Conservation (phyloP, 371 early-diverging fungal species). For the Mucor plumbeus region DNA sequence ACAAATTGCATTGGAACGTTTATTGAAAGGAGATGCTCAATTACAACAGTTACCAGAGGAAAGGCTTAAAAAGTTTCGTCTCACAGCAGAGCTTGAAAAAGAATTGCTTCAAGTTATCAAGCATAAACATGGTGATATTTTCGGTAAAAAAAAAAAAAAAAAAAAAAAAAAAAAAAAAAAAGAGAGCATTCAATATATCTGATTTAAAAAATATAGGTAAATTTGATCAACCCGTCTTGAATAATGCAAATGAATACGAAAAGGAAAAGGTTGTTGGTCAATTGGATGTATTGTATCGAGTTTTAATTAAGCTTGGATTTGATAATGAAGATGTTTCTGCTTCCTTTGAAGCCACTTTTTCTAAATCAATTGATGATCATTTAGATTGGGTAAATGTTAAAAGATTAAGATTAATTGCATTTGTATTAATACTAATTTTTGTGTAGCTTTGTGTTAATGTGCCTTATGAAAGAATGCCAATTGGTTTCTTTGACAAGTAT, state of each 20-base stretch:
- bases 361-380: conserved; percentile 53
- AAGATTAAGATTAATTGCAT: background rate
- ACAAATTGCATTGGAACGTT: conserved; percentile 16
- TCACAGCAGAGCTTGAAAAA: conserved; percentile 29
- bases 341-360: conserved; percentile 51
- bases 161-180: background rate
- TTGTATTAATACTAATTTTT: too few species aligned
- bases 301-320: conserved; percentile 57
- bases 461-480: conserved; percentile 62
- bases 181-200: background rate
- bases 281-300: conserved; percentile 58
- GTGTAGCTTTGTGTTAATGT: conserved; percentile 58
- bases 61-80: conserved; percentile 20
- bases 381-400: conserved; percentile 61
- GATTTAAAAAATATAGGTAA: background rate
- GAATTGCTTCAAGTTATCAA: conserved; percentile 31
- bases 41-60: background rate
- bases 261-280: conserved; percentile 50
- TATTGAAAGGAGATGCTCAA: conserved; percentile 20
- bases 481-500: conserved; percentile 63
- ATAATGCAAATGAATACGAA: conserved; percentile 18
- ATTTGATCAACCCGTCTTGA: conserved; percentile 3
- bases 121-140: conserved; percentile 9
- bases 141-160: background rate
- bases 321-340: conserved; percentile 48